These are phyloP conservation scores for Mycena belliarum DNA, from an alignment of 768 basidiomycete species.

Conservation along the genomic window DNA sequence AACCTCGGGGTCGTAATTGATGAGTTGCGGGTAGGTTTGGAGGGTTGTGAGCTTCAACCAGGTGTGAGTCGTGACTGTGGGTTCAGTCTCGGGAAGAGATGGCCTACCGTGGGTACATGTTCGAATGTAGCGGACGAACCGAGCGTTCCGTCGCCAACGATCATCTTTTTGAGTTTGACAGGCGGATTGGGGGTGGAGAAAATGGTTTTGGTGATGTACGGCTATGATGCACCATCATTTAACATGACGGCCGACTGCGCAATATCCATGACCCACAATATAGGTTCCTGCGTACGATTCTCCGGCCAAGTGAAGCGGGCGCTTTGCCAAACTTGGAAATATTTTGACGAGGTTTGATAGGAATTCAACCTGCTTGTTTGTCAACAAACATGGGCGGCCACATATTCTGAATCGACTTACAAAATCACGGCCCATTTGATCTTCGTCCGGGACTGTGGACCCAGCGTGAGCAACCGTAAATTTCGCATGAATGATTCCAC, in stretches of 20 bases:
- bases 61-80: background rate
- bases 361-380: slow-evolving; percentile 58
- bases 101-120: slow-evolving; percentile 55
- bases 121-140: slow-evolving; percentile 49
- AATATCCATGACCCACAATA: slow-evolving; percentile 59
- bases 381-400: background rate
- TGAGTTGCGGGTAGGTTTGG: slow-evolving; percentile 75
- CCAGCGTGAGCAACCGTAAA: background rate
- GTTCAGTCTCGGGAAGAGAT: background rate
- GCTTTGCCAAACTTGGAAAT: slow-evolving; percentile 65
- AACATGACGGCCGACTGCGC: no score
- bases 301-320: slow-evolving; percentile 68
- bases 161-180: slow-evolving; percentile 66
- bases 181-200: slow-evolving; percentile 64
- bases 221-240: no score
- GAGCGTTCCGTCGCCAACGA: slow-evolving; percentile 71
- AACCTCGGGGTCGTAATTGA: slow-evolving; percentile 67
- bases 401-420: slow-evolving; percentile 37
- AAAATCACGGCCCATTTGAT: slow-evolving; percentile 61
- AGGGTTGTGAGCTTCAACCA: slow-evolving; percentile 50
- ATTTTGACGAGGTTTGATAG: slow-evolving; percentile 70
- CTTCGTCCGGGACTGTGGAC: slow-evolving; percentile 52
- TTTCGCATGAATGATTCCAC: background rate
- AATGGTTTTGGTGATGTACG: slow-evolving; percentile 74
- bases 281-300: slow-evolving; percentile 79